Conservation (phyloP, 2,329 filamentous ascomycete species). For the Stachybotrys chlorohalonatus region DNA sequence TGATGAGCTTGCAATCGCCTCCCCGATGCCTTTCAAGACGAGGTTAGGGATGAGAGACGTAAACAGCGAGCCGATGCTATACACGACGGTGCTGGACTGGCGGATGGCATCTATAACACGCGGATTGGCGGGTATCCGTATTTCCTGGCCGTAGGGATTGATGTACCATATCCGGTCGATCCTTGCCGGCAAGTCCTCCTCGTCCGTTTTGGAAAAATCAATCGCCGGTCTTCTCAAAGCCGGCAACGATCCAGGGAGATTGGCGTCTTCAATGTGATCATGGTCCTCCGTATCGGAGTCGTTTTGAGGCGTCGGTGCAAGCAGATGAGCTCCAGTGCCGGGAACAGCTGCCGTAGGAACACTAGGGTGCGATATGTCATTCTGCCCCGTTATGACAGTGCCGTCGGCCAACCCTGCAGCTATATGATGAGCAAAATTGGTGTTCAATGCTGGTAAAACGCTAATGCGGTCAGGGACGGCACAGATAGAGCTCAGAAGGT, state of each 20-base stretch:
- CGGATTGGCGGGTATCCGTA: conserved; percentile 74
- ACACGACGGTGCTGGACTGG: conserved; percentile 62
- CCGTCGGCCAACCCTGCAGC: conserved; percentile 72
- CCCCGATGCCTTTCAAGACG: conserved; percentile 64
- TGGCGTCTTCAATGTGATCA: conserved; percentile 68
- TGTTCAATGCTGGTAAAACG: conserved; percentile 86
- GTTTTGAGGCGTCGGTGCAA: conserved; percentile 17
- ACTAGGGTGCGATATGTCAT: conserved; percentile 81
- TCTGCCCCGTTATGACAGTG: conserved; percentile 77
- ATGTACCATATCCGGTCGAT: conserved; percentile 93
- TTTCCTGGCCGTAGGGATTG: conserved; percentile 97
- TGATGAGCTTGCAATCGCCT: conserved; percentile 35
- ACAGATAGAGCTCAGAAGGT: conserved; percentile 79
- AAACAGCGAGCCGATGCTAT: conserved; percentile 90
- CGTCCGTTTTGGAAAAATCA: conserved; percentile 65
- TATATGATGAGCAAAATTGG: conserved; percentile 93
- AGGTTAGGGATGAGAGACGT: conserved; percentile 81
- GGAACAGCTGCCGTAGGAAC: conserved; percentile 43
- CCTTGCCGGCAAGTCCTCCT: conserved; percentile 66
- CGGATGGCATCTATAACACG: conserved; percentile 63
- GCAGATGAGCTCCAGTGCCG: conserved; percentile 14
- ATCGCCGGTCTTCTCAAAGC: conserved; percentile 75
- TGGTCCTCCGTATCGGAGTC: conserved; percentile 44
- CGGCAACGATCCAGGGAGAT: conserved; percentile 71
- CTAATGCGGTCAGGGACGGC: conserved; percentile 67